Base-by-base conservation (phyloP, 2,329 filamentous ascomycete species). In the Pseudocercospora fuligena region DNA sequence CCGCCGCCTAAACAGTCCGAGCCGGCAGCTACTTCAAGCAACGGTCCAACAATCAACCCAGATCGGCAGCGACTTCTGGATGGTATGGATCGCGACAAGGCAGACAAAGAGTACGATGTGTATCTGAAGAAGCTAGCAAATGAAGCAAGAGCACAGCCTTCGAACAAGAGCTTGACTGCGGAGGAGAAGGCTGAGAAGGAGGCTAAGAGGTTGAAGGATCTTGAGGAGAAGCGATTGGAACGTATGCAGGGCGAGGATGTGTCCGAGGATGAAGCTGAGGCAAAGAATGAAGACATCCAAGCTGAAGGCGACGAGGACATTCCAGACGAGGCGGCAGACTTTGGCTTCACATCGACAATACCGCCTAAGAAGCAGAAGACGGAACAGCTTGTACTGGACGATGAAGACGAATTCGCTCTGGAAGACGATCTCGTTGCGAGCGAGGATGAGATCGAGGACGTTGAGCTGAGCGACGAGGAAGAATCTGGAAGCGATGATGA, bases 381-480 rank as follows among this genome's bases (percentile, higher is more conserved):
- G 72, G 79, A 71, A 66, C 80, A 83, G 25, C 74, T 93, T 19
- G 92, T 89, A 5, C 90, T 97, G 36, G 93, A 97, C 70, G 94
- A 97, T 72, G 94, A 98, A 76, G 94, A 98, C 73, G 93, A 97
- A 73, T 98, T 98, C 74, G 78, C 94, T 27, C 89, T 97, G 68
- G 94, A 98, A 66, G 92, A 95, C 69, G 91, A 97, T 75, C 85
- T 98, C 16, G 86, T 97, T 36, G 93, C 93, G 12, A 94, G 90
- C 72, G 92, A 89, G 43, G 94, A 92, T 2, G 82, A 84, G 56
- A 74, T 76, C n/a, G 80, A 82, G 19, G 68, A 70, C 33, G 57
- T 59, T 5, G 66, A 64, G 21, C 19, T 67, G 36, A 70, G 64
- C 33, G 70, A 70, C 33, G 65, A 68, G 4, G 65, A 66, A 8